phyloP scores from a whole-genome alignment of 2,329 filamentous ascomycete genomes.

The Aspergillus sp. region DNA sequence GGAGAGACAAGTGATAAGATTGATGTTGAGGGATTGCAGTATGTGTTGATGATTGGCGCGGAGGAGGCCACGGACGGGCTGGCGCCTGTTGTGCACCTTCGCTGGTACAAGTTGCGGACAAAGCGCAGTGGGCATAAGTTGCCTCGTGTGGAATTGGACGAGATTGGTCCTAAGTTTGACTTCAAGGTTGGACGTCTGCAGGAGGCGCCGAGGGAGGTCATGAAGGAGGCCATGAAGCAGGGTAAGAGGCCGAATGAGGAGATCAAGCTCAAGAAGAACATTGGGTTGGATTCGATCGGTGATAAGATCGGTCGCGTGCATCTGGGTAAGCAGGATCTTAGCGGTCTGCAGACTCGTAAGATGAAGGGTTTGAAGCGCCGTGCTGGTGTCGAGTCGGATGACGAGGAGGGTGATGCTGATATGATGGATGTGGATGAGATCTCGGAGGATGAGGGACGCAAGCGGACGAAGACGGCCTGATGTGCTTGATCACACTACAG shows the following conservation, averaged over 20 bases:
- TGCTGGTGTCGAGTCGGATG: slow-evolving; percentile 62
- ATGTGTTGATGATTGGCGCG: slow-evolving; percentile 79
- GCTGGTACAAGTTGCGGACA: slow-evolving; percentile 83
- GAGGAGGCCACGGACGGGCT: slow-evolving; percentile 59
- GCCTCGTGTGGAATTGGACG: slow-evolving; percentile 88
- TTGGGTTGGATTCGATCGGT: slow-evolving; percentile 85
- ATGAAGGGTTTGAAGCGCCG: slow-evolving; percentile 97
- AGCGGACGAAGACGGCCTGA: slow-evolving; percentile 37
- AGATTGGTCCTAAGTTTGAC: slow-evolving; percentile 93
- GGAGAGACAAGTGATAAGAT: slow-evolving; percentile 78
- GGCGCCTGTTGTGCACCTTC: slow-evolving; percentile 59
- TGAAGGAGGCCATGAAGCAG: slow-evolving; percentile 90
- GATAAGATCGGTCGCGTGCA: slow-evolving; percentile 96
- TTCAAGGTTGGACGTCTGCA: slow-evolving; percentile 79
- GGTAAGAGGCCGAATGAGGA: slow-evolving; percentile 63
- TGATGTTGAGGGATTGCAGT: slow-evolving; percentile 93
- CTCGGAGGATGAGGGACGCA: slow-evolving; percentile 39
- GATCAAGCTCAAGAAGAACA: slow-evolving; percentile 86
- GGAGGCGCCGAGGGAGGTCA: slow-evolving; percentile 74
- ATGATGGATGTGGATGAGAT: slow-evolving; percentile 50
- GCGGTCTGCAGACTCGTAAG: slow-evolving; percentile 88
- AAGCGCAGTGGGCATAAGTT: slow-evolving; percentile 83
- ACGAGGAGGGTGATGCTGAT: slow-evolving; percentile 54
- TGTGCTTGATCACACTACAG: slow-evolving; percentile 23
- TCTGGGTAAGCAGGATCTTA: slow-evolving; percentile 84